Conservation (phyloP, 2,329 filamentous ascomycete genomes). For the Hortaea sp. region DNA sequence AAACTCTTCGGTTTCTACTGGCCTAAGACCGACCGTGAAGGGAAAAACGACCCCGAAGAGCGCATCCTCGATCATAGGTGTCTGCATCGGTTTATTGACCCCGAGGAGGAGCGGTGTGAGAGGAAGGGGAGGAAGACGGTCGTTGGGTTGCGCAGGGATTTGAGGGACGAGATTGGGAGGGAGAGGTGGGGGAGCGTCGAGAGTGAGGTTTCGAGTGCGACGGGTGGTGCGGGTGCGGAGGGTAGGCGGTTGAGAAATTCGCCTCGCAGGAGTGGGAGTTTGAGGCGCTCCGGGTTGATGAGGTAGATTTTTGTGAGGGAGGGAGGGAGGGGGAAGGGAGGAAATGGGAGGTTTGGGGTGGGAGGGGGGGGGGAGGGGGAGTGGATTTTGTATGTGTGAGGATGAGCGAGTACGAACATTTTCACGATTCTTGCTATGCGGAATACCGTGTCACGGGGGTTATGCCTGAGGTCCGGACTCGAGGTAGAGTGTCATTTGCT, state of each 20-base stretch:
- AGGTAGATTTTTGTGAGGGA: no score
- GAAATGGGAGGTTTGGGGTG: no score
- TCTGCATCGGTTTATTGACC: conserved; percentile 71
- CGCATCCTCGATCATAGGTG: conserved; percentile 73
- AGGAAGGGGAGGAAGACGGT: conserved; percentile 24
- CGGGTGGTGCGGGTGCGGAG: conserved; percentile 8
- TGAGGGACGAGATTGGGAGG: conserved; percentile 13
- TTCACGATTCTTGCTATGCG: no score
- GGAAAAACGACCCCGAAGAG: conserved; percentile 58
- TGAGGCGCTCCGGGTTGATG: not conserved
- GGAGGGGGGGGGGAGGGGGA: no score
- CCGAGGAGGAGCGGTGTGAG: conserved; percentile 29
- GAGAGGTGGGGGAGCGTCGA: conserved; percentile 13
- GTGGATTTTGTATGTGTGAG: no score
- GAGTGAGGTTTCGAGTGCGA: not conserved
- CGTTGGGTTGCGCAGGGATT: conserved; percentile 17
- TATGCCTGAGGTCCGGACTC: no score
- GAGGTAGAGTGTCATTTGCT: no score
- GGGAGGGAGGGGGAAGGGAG: no score
- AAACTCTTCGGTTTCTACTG: conserved; percentile 92
- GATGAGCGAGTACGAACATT: no score
- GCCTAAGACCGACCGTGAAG: conserved; percentile 85
- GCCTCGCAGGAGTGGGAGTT: conserved; percentile 5
- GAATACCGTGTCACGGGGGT: no score
- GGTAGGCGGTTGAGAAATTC: conserved; percentile 9